phyloP scores from a whole-genome alignment of 2,329 filamentous ascomycete genomes.

The Truncatella angustata region DNA sequence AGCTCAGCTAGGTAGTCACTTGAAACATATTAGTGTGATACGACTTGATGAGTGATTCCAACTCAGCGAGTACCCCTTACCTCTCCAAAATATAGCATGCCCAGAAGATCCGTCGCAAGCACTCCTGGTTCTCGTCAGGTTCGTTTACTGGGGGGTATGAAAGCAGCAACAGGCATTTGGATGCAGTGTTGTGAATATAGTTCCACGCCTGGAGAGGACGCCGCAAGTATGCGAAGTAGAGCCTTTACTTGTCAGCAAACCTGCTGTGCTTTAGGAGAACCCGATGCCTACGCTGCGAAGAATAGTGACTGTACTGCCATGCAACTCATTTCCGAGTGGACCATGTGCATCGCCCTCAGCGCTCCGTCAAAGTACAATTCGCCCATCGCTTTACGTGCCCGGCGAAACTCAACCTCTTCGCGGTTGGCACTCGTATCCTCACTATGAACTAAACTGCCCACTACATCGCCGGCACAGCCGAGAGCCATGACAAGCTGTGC shows the following conservation, averaged over 20 bases:
- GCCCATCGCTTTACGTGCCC: constrained; percentile 6
- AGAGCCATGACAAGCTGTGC: constrained; percentile 46
- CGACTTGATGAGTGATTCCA: too few relatives aligned
- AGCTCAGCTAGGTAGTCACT: constrained; percentile 54
- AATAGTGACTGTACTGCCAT: constrained; percentile 49
- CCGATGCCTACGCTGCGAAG: constrained; percentile 41
- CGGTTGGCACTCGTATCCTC: constrained; percentile 4
- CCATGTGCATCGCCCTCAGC: constrained; percentile 43
- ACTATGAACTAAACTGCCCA: constrained; percentile 25
- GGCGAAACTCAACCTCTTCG: constrained; percentile 11
- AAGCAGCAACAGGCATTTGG: constrained; percentile 47
- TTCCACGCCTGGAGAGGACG: constrained; percentile 52
- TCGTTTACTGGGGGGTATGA: constrained; percentile 38
- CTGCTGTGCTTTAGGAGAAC: not conserved
- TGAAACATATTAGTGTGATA: not conserved
- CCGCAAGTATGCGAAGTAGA: constrained; percentile 50
- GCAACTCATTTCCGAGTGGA: constrained; percentile 44
- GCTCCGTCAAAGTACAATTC: constrained; percentile 40
- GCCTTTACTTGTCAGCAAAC: constrained; percentile 18
- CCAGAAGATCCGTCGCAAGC: constrained; percentile 52
- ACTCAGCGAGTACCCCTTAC: constrained; percentile 23
- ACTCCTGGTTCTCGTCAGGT: constrained; percentile 41
- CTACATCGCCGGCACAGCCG: constrained; percentile 43
- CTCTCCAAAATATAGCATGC: constrained; percentile 54
- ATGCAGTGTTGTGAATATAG: constrained; percentile 46